A percentile compares a stretch with the other conserved stretches of the same genome.
These are phyloP conservation scores for Schizonepeta tenuifolia DNA, from an alignment of 257 asterid species.

Conservation along the genomic window DNA sequence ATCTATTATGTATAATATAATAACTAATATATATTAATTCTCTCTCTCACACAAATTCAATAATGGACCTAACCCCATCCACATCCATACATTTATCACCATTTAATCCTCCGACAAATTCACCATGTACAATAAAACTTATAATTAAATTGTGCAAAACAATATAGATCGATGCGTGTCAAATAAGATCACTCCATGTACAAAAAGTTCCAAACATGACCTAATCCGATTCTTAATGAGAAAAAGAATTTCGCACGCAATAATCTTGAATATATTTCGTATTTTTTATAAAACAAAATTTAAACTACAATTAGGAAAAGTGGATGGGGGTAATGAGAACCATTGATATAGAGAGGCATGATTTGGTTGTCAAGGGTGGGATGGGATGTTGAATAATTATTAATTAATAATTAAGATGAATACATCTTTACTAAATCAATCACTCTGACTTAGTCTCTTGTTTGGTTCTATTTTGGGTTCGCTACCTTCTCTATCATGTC, in stretches of 20 bases:
- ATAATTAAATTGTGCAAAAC: background rate
- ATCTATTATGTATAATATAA: too few species aligned
- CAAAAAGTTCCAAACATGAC: too few species aligned
- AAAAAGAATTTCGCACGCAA: too few species aligned
- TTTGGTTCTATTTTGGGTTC: conserved; percentile 22
- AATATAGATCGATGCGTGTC: background rate
- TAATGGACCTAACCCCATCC: background rate
- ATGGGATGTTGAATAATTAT: background rate
- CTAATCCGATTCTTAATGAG: too few species aligned
- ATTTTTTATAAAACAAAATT: too few species aligned
- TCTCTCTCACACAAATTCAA: background rate
- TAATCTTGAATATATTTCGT: too few species aligned
- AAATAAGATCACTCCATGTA: too few species aligned
- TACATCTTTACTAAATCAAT: conserved; percentile 30
- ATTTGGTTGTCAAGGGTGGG: conserved; percentile 34
- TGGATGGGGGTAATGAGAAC: background rate
- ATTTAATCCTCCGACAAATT: background rate
- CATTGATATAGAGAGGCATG: conserved; percentile 16
- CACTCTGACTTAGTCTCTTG: conserved; percentile 20
- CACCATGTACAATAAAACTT: background rate
- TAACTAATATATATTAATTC: too few species aligned
- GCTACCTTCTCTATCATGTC: background rate
- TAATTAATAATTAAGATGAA: conserved; percentile 27
- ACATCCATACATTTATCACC: conserved; percentile 9
- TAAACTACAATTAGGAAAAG: too few species aligned